Evolutionary conservation across 2,329 filamentous ascomycete species (phyloP), one percentile per base, ranked within the genome.

Genomic region (Claviceps humidiphila): DNA sequence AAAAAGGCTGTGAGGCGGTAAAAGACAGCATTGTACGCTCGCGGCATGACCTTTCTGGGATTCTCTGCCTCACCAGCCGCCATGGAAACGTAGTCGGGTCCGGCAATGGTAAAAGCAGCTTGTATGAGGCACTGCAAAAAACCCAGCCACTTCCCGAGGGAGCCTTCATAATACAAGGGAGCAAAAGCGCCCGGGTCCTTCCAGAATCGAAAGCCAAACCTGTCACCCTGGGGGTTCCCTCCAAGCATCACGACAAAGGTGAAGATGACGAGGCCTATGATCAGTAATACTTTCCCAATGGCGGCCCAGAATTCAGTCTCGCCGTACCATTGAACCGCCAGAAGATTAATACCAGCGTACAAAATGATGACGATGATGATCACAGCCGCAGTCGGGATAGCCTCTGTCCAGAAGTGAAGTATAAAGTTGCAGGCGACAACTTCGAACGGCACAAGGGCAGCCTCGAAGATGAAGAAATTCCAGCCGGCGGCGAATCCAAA

Each of bases 211-310:
- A 91, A 91, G 1, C 87, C 87, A 56, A 87, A 87, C 0, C 78
- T 72, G 58, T 90, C 84, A 40, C 78, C 72, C 1, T 81, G 64
- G 0, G 89, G 89, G 58, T 91, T 93, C 2, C 85, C 89, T 7
- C 88, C 89, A 1, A 93, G 70, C 83, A 93, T 91, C 57, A 82
- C 80, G 57, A 94, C 75, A 61, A 95, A 88, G 2, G 88, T 91
- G 69, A 87, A 90, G 56, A 81, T 60, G 58, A 90, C 76, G 49
- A 91, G 73, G 1, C 80, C 84, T 39, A 89, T 67, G 54, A 87
- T 86, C 49, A 89, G 74, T 2, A 89, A 59, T 2, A 89, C 77
- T 64, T 89, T 89, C 51, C 82, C 82, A 2, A 87, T 64, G 2
- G 87, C 82, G 20, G 83, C 79, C 76, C 76, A 80, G 61, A 94